Base-by-base conservation (phyloP, 345 rosid species). In the Lepidium africanum region DNA sequence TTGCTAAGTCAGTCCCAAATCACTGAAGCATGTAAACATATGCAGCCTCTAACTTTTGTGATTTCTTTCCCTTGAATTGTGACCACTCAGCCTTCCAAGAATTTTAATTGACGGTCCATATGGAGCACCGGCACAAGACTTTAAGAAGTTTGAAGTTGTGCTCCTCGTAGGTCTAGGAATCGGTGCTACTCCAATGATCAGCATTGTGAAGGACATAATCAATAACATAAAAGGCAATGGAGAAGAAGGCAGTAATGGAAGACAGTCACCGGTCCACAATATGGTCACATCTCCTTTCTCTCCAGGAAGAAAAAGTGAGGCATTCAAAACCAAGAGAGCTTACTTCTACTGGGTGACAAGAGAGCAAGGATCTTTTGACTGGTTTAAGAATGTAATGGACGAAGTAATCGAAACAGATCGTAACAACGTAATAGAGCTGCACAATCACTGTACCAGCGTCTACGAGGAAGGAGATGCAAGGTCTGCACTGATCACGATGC, bases 171-270 rank as follows among this genome's bases (percentile, higher is more conserved):
- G 91, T 27, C 69, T 90, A 55, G 94, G 96, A 61, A 90, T 90
- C 3, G 96, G 96, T 65, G 96, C 91, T 27, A 90, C 96, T 17
- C 96, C 96, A 0, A 87, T 90, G 93, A 90, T 90, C 66, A 90
- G 96, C 80, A 87, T 90, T 14, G 81, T 90, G 2, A 87, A 70
- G 75, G 96, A 90, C 86, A 84, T 90, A 49, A 85, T 82, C 35
- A 83, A 63, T 70, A 86, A 86, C 81, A 74, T 90, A 11, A 87
- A 60, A 65, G 81, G 81, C 38, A 55, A 48, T 3, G 67, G 17
- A 46, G 74, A 63, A 30, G 46, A 48, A 33, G 64, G 65, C 10
- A 8, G 84, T 58, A 89, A 80, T 63, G 70, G 63, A 21, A 85
- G 84, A 21, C 71, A 53, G 8, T 81, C 76, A 50, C 80, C 83